Base-by-base conservation (phyloP, 129 eudicot genomes). In the Helichrysum umbraculigerum region DNA sequence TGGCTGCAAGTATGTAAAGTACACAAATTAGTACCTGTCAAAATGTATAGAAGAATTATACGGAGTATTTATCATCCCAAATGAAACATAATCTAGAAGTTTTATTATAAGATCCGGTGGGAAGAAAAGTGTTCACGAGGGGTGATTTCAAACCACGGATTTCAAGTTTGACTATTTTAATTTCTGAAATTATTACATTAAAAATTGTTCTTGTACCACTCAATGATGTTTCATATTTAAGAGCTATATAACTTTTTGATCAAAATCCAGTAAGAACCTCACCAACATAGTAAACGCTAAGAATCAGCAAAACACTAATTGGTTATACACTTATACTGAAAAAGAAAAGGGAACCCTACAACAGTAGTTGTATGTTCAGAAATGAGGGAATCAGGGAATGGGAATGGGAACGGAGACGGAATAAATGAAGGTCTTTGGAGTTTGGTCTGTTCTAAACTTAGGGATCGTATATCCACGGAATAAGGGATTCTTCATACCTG, bases 1-100 rank as follows among this genome's bases (percentile, higher is more conserved):
- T 41, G 75, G 76, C 85, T 76, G 84, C 84, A 71, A 73, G 19
- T 20, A 73, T 77, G 71, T 42, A 42, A 73, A 47, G 39, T 59
- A 30, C 70, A 80, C 47, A 71, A 60, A 71, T 65, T 61, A 71
- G 81, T 71, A 16, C 19, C 42, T 68, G 67, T 50, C 51, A 52
- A 22, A 50, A 25, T 60, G 25, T 67, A 77, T 37, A 75, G 34
- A 44, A 44, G 17, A 50, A 78, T 67, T 66, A 6, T 61, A n/a
- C n/a, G n/a, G n/a, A n/a, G n/a, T n/a, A 20, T 6, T 2, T 3
- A 32, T 65, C 12, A 65, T 16, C 5, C 20, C 64, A 58, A 19
- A 20, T 21, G 64, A 20, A n/a, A 58, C 34, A 25, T 2, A 28
- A 58, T 7, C 64, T 19, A 58, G 30, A 15, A 10, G 7, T 16